phyloP scores from a whole-genome alignment of 1,284 basidiomycete species.

The Irpex lacteus region DNA sequence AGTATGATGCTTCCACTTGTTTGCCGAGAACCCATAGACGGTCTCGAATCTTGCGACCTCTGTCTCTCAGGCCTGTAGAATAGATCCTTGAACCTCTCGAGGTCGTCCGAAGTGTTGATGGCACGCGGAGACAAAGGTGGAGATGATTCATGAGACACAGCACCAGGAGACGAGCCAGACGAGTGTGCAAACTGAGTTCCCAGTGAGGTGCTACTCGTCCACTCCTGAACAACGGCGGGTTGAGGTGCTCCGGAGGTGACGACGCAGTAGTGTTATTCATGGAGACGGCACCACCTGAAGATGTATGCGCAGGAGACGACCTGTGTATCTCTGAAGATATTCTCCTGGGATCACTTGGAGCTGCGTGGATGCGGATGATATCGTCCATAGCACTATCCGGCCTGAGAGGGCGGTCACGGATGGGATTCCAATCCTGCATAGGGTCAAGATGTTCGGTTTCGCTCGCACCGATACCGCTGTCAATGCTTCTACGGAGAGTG shows the following conservation, averaged over 20 bases:
- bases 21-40: conserved; percentile 23
- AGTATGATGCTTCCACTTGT: conserved; percentile 26
- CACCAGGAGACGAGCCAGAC: conserved; percentile 32
- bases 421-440: conserved; percentile 15
- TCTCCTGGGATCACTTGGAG: neutral
- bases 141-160: conserved; percentile 41
- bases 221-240: conserved; percentile 26
- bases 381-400: conserved; percentile 8
- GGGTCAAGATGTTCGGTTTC: conserved; percentile 28
- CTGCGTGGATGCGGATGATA: conserved; percentile 7
- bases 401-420: conserved; percentile 11
- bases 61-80: conserved; percentile 51
- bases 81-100: conserved; percentile 67
- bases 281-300: conserved; percentile 13
- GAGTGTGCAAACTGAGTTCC: conserved; percentile 17
- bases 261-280: conserved; percentile 27
- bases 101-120: conserved; percentile 55
- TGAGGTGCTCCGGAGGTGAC: conserved; percentile 24
- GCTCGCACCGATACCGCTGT: conserved; percentile 47
- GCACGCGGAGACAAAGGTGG: conserved; percentile 33
- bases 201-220: conserved; percentile 6
- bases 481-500: conserved; percentile 34
- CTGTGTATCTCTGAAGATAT: neutral
- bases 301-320: conserved; percentile 12
- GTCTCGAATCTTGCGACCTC: conserved; percentile 6